These are phyloP conservation scores for Gryganskiella cystojenkinii DNA, from an alignment of 192 early-diverging fungal species.

Conservation along the genomic window DNA sequence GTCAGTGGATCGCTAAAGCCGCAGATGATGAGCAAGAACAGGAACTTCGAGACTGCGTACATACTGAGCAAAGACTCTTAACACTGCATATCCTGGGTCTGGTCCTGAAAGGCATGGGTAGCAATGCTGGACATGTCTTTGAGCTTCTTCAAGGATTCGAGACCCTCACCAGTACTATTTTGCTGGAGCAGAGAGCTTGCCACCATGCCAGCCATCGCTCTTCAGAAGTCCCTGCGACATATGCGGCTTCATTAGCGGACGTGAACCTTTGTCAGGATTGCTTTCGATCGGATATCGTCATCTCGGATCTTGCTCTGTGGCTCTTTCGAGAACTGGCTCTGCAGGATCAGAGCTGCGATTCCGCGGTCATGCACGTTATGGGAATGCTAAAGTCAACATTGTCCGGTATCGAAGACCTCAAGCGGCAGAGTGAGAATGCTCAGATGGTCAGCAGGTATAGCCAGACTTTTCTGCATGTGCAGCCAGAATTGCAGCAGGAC, in stretches of 20 bases:
- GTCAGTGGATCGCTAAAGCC: neutral
- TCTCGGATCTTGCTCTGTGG: constrained; percentile 53
- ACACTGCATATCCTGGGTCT: constrained; percentile 46
- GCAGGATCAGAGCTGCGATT: constrained; percentile 17
- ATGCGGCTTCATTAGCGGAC: constrained; percentile 30
- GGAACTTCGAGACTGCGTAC: constrained; percentile 42
- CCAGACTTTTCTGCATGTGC: constrained; percentile 22
- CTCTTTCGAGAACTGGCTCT: constrained; percentile 40
- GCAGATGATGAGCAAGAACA: constrained; percentile 23
- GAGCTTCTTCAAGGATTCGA: constrained; percentile 54
- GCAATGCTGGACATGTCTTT: constrained; percentile 32
- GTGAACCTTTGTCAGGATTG: constrained; percentile 36
- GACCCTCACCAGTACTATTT: constrained; percentile 33
- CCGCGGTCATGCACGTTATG: constrained; percentile 35
- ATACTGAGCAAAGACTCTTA: constrained; percentile 52
- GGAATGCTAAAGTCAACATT: constrained; percentile 42
- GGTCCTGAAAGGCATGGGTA: constrained; percentile 41
- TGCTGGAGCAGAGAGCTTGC: constrained; percentile 37
- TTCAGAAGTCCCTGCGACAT: constrained; percentile 7
- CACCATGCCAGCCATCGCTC: constrained; percentile 9
- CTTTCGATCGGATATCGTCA: constrained; percentile 45
- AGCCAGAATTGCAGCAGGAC: constrained; percentile 29
- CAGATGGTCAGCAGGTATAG: constrained; percentile 20
- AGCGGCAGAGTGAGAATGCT: constrained; percentile 20
- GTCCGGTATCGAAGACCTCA: constrained; percentile 35